Percentiles rank a stretch among this genome's conserved stretches.
Evolutionary conservation across 257 asterid species (phyloP).

Genomic region (Hygrophila difformis): DNA sequence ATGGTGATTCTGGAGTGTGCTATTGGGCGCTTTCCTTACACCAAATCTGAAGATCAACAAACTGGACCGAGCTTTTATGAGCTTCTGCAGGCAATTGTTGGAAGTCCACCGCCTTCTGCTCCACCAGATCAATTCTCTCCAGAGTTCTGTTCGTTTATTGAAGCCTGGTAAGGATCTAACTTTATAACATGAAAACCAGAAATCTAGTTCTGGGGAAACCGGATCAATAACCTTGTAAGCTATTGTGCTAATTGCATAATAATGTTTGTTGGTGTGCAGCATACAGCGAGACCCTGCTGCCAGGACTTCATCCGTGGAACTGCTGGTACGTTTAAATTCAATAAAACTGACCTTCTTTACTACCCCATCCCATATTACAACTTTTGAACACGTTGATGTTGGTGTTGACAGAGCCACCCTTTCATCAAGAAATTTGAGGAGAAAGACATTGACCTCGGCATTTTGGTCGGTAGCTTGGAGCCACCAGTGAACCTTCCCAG

Average conservation of each 20-base stretch:
- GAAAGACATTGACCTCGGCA: slow-evolving; percentile 82
- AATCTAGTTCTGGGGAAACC: slow-evolving; percentile 4
- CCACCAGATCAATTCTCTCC: slow-evolving; percentile 68
- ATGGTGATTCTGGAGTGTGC: slow-evolving; percentile 99
- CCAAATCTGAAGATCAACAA: slow-evolving; percentile 85
- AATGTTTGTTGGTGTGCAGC: slow-evolving; percentile 40
- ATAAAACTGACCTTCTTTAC: not conserved
- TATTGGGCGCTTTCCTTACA: slow-evolving; percentile 94
- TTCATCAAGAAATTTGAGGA: slow-evolving; percentile 93
- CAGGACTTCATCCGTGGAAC: slow-evolving; percentile 77
- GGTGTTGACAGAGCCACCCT: slow-evolving; percentile 61
- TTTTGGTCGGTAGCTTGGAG: slow-evolving; percentile 77
- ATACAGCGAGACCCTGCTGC: slow-evolving; percentile 86
- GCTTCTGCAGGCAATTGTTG: slow-evolving; percentile 91
- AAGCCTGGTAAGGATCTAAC: slow-evolving; percentile 65
- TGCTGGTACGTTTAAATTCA: slow-evolving; percentile 50
- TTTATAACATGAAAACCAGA: slow-evolving; percentile 1
- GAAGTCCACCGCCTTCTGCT: slow-evolving; percentile 88
- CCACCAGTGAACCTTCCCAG: slow-evolving; percentile 69
- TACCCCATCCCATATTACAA: not conserved
- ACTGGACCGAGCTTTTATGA: slow-evolving; percentile 85
- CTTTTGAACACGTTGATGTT: slow-evolving; percentile 6
- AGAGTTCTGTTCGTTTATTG: slow-evolving; percentile 45
- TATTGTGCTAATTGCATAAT: not conserved
- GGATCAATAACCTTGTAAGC: not conserved